phyloP scores from a whole-genome alignment of 306 rosid genomes.

The Chamaecrista fasciculata region DNA sequence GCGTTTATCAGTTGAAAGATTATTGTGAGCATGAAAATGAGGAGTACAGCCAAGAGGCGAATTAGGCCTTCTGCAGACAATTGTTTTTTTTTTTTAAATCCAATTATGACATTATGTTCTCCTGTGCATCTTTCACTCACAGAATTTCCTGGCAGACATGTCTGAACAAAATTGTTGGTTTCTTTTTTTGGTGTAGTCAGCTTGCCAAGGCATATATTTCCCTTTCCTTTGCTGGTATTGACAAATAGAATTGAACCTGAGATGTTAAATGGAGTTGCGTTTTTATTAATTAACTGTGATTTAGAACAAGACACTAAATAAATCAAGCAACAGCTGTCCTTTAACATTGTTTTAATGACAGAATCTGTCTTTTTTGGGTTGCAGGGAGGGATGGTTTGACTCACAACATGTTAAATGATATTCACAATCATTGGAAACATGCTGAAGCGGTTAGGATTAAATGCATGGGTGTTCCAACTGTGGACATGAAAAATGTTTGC shows the following conservation, averaged over 20 bases:
- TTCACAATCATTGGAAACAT: constrained; percentile 79
- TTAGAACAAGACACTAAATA: neutral
- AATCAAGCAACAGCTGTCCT: neutral
- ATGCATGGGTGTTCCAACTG: constrained; percentile 89
- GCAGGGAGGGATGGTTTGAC: constrained; percentile 96
- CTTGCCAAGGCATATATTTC: neutral
- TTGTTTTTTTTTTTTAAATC: neutral
- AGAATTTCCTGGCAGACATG: neutral
- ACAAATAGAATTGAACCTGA: neutral
- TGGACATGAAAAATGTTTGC: constrained; percentile 89
- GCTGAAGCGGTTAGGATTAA: constrained; percentile 84
- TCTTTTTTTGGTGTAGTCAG: neutral
- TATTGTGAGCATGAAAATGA: neutral
- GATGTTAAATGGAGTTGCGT: neutral
- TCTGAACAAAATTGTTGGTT: neutral
- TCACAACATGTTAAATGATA: constrained; percentile 86
- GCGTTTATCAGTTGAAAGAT: neutral
- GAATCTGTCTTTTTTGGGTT: constrained; percentile 18
- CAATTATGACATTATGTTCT: neutral
- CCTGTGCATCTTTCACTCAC: neutral
- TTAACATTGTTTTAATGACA: neutral
- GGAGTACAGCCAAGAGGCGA: neutral
- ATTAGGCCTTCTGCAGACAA: neutral
- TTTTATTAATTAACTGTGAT: neutral
- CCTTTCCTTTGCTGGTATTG: neutral